Evolutionary conservation across 306 rosid species (phyloP), one percentile per base, ranked within the genome.

Genomic region (Astragalus glycyphyllos): DNA sequence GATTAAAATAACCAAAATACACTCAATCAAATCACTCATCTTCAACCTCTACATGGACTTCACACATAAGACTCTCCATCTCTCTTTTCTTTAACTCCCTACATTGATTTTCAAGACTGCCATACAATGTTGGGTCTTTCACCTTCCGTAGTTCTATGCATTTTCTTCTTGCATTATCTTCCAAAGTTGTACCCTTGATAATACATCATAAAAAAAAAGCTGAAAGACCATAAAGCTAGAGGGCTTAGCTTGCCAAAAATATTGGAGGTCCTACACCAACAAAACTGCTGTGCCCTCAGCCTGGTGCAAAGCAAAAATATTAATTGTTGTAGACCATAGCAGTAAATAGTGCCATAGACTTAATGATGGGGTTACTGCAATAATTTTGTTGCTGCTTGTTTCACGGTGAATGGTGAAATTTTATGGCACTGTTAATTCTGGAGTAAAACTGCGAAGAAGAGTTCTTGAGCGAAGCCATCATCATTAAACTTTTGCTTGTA

Each of bases 21-120:
- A 6, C 7, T 14, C 65, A 37, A 37, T 59, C 65, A 14, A 0
- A 10, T 8, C 12, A 38, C 47, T 37, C 46, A 4, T 59, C 15
- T 59, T 59, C 65, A 37, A 59, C 29, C 65, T 37, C 11, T n/a
- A n/a, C 73, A 84, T 70, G 83, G 77, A 73, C 66, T 67, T 69
- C 80, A 67, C 41, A 42, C 78, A 40, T 82, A 83, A 83, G 51
- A 73, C 69, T 78, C 67, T 65, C 68, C 82, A 83, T n/a, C 37
- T 38, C 48, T 42, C 38, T 16, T 35, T 69, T 15, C 45, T 49
- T 12, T 58, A 51, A n/a, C 42, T 42, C 65, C 5, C 5, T 13
- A 60, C n/a, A 60, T 14, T 60, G 66, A 35, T 60, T 60, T 9
- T 9, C n/a, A 60, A 14, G 13, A 37, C 12, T 23, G 13, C 42